Evolutionary conservation across 1,284 basidiomycete genomes (phyloP), one percentile per base, ranked within the genome.

Genomic region (Cutaneotrichosporon dermatis): DNA sequence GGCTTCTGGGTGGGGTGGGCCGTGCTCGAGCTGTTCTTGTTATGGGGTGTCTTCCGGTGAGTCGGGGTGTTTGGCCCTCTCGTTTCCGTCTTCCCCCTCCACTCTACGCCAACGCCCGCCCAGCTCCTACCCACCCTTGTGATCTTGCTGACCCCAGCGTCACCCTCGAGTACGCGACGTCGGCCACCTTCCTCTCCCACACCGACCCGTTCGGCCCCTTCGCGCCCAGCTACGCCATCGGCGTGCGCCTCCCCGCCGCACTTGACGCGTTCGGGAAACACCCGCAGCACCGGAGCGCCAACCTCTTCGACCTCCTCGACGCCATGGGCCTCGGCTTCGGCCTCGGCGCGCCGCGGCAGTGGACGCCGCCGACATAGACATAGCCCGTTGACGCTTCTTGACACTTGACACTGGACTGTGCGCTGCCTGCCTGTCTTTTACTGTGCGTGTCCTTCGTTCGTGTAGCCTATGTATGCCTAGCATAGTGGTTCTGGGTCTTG

Each of bases 31-130:
- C 54, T 72, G 4, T 4, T 74, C 33, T 50, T 76, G 34, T 11
- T 73, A 2, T 76, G 73, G 73, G 66, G 69, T 45, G 74, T 76
- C 4, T 74, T 76, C 63, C 57, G 70, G 71, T 72, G 46, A 57
- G 69, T 66, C 15, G 11, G 4, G 16, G 25, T 25, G 25, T 12
- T 10, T 45, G 25, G 25, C 25, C 25, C 25, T 25, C 25, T 25
- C 25, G 25, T 25, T 25, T 25, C 25, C 25, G 25, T 25, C 25
- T 25, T 25, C 25, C 25, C 25, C 25, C 25, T 25, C 25, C 25
- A 25, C 25, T 25, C 25, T 25, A 25, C 25, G 25, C 25, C 40
- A 1, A 49, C 25, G 40, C 9, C n/a, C 40, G 40, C 40, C 40
- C 40, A 41, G n/a, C 39, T 40, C 39, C 39, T 40, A 8, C 43